These are phyloP conservation scores for Echinochloa phyllopogon DNA, from an alignment of 176 grass and related monocot genomes.

Conservation along the genomic window DNA sequence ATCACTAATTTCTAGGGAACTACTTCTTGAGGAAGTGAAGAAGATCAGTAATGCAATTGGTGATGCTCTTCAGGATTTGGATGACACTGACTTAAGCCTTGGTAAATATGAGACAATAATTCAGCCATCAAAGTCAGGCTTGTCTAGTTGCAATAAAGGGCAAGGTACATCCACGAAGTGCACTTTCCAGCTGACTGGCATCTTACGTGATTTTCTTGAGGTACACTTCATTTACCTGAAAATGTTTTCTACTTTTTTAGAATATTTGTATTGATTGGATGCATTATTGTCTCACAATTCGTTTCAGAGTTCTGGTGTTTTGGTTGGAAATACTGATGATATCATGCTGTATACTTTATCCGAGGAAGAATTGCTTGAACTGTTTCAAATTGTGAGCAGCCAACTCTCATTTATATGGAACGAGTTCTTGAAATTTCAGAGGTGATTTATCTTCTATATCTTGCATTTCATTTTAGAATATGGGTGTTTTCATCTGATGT, in stretches of 20 bases:
- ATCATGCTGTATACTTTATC: slow-evolving; percentile 71
- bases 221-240: slow-evolving; percentile 36
- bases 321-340: slow-evolving; percentile 59
- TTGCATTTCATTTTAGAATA: slow-evolving; percentile 35
- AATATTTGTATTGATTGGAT: slow-evolving; percentile 29
- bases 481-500: slow-evolving; percentile 5
- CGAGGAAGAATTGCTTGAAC: slow-evolving; percentile 71
- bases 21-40: slow-evolving; percentile 75
- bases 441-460: slow-evolving; percentile 46
- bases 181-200: slow-evolving; percentile 55
- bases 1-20: slow-evolving; percentile 68
- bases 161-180: slow-evolving; percentile 46
- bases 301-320: slow-evolving; percentile 71
- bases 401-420: slow-evolving; percentile 91
- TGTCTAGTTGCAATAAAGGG: slow-evolving; percentile 46
- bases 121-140: slow-evolving; percentile 51
- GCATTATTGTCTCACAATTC: slow-evolving; percentile 36
- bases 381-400: slow-evolving; percentile 70
- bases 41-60: slow-evolving; percentile 75
- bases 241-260: not conserved
- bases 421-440: slow-evolving; percentile 90
- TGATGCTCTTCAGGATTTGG: slow-evolving; percentile 62
- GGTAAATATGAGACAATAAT: slow-evolving; percentile 75
- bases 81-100: slow-evolving; percentile 59
- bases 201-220: slow-evolving; percentile 83